phyloP scores from a whole-genome alignment of 2,329 filamentous ascomycete species.

The Aspergillus sp. region DNA sequence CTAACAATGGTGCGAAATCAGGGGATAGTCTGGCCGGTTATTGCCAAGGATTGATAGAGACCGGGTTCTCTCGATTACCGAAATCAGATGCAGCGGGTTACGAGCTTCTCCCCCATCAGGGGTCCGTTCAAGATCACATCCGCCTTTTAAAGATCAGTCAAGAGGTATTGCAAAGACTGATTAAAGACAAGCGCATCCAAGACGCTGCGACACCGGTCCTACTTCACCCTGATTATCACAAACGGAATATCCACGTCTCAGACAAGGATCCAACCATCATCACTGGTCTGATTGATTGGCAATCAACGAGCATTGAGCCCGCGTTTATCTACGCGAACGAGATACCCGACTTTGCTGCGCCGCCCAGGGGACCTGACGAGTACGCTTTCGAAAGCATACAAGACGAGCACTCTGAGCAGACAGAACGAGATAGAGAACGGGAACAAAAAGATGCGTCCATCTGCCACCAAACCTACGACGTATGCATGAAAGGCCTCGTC shows the following conservation, averaged over 20 bases:
- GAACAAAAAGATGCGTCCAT: not conserved
- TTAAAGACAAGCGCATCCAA: constrained; percentile 22
- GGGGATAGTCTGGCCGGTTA: constrained; percentile 20
- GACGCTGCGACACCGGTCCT: constrained; percentile 20
- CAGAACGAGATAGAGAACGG: constrained; percentile 9
- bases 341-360: constrained; percentile 29
- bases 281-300: constrained; percentile 36
- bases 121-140: constrained; percentile 16
- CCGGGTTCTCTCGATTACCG: constrained; percentile 21
- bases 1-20: constrained; percentile 8
- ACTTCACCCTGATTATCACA: constrained; percentile 33
- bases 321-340: constrained; percentile 31
- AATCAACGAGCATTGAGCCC: constrained; percentile 27
- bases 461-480: too few species aligned
- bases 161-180: constrained; percentile 21
- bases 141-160: constrained; percentile 14
- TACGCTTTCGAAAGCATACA: constrained; percentile 15
- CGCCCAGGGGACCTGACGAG: constrained; percentile 8
- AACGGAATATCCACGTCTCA: constrained; percentile 35
- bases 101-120: constrained; percentile 16
- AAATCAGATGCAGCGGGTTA: constrained; percentile 1
- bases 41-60: constrained; percentile 21
- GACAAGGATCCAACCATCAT: constrained; percentile 28
- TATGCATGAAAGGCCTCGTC: not conserved
- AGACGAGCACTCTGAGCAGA: constrained; percentile 2